A percentile compares a stretch with the other conserved stretches of the same genome.
These are phyloP conservation scores for Cucurbitaria berberidis DNA, from an alignment of 2,329 filamentous ascomycete species.

Conservation along the genomic window DNA sequence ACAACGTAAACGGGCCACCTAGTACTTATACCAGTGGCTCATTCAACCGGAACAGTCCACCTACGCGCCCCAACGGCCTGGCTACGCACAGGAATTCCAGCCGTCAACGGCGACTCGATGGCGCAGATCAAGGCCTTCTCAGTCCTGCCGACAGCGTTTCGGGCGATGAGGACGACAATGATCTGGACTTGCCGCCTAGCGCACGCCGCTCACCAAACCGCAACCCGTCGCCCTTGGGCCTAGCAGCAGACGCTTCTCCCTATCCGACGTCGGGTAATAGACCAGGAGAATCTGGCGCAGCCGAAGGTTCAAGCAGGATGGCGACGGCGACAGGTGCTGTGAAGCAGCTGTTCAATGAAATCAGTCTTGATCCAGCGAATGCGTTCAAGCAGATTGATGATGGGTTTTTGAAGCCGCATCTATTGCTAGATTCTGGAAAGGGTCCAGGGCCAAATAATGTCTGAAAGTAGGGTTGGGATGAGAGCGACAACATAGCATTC, in stretches of 20 bases:
- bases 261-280: slow-evolving; percentile 51
- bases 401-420: slow-evolving; percentile 90
- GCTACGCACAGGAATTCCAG: slow-evolving; percentile 61
- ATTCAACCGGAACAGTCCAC: slow-evolving; percentile 58
- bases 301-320: slow-evolving; percentile 38
- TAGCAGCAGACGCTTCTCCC: slow-evolving; percentile 27
- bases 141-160: slow-evolving; percentile 55
- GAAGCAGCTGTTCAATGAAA: slow-evolving; percentile 76
- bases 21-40: slow-evolving; percentile 67
- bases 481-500: slow-evolving; percentile 14
- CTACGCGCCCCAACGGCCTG: slow-evolving; percentile 49
- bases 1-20: slow-evolving; percentile 57
- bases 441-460: slow-evolving; percentile 46
- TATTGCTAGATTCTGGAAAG: slow-evolving; percentile 73
- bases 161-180: slow-evolving; percentile 60
- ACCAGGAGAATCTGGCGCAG: slow-evolving; percentile 18
- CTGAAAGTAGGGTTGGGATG: slow-evolving; percentile 19
- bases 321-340: slow-evolving; percentile 79
- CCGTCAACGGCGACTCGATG: slow-evolving; percentile 54
- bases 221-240: slow-evolving; percentile 37
- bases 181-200: slow-evolving; percentile 67
- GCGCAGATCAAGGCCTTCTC: slow-evolving; percentile 62
- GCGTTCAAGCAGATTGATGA: slow-evolving; percentile 94
- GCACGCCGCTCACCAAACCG: slow-evolving; percentile 56
- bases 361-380: slow-evolving; percentile 84